Evolutionary conservation across 441 rosid species (phyloP).

Genomic region (Populus hybrid): DNA sequence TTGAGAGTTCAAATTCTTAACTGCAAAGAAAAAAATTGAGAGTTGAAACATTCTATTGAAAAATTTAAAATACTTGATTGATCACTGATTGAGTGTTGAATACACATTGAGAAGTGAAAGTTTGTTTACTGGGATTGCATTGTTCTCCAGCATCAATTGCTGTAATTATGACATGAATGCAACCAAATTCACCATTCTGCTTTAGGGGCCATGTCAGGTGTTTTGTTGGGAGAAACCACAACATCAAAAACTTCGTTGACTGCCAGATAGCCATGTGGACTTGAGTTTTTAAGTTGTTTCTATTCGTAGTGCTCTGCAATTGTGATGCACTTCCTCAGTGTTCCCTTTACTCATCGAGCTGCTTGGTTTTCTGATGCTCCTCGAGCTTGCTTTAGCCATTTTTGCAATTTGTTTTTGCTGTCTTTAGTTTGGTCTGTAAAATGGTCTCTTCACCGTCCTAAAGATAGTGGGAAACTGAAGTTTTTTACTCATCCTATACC

Average conservation of each 20-base stretch:
- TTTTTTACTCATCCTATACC: background rate
- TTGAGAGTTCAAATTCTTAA: background rate
- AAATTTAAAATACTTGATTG: background rate
- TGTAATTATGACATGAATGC: background rate
- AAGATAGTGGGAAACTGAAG: background rate
- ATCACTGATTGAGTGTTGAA: background rate
- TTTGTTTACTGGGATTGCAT: background rate
- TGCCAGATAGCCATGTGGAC: background rate
- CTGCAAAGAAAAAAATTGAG: background rate
- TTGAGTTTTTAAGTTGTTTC: background rate
- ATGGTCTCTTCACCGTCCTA: background rate
- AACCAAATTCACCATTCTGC: background rate
- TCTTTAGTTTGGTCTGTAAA: background rate
- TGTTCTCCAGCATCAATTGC: background rate
- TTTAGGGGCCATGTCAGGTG: background rate
- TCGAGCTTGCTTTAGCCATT: background rate
- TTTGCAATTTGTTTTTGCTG: background rate
- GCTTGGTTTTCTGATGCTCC: background rate
- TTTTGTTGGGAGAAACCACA: background rate
- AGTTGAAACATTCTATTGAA: background rate
- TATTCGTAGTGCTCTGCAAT: background rate
- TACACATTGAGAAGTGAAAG: background rate
- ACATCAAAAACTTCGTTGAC: background rate
- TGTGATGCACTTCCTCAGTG: background rate
- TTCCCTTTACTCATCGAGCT: background rate